Percentiles rank a stretch among this genome's conserved stretches.
Conservation (phyloP, 2,329 filamentous ascomycete genomes). For the Microdochium bolleyi region DNA sequence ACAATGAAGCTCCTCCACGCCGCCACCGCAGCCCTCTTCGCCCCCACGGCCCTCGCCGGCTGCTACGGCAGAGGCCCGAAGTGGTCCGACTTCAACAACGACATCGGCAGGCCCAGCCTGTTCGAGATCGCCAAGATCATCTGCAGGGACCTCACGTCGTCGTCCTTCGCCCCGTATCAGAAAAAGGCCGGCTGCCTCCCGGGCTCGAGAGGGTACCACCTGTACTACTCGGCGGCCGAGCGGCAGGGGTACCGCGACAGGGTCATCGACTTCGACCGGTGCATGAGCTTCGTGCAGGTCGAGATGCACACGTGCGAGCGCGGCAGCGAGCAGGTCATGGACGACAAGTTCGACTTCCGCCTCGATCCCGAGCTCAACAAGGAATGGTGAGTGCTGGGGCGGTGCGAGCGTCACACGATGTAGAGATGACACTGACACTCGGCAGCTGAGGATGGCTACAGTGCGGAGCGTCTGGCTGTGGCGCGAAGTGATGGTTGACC, state of each 20-base stretch:
- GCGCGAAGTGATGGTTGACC: too few species aligned
- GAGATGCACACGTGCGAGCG: not conserved
- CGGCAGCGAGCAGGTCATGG: not conserved
- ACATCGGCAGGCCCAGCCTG: not conserved
- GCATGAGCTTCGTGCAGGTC: not conserved
- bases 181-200: not conserved
- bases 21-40: not conserved
- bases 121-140: not conserved
- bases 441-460: too few species aligned
- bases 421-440: too few species aligned
- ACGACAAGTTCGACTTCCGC: not conserved
- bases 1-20: not conserved
- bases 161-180: not conserved
- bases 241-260: not conserved
- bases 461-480: too few species aligned
- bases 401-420: too few species aligned
- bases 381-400: not conserved
- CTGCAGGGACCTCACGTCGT: not conserved
- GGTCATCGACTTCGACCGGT: not conserved
- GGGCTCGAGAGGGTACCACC: not conserved
- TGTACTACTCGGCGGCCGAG: not conserved
- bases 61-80: not conserved
- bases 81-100: not conserved
- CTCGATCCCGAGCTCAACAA: not conserved
- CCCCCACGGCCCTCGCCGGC: not conserved